A percentile compares a stretch with the other conserved stretches of the same genome.
Conservation (phyloP, 257 asterid genomes). For the Echites panduratus region DNA sequence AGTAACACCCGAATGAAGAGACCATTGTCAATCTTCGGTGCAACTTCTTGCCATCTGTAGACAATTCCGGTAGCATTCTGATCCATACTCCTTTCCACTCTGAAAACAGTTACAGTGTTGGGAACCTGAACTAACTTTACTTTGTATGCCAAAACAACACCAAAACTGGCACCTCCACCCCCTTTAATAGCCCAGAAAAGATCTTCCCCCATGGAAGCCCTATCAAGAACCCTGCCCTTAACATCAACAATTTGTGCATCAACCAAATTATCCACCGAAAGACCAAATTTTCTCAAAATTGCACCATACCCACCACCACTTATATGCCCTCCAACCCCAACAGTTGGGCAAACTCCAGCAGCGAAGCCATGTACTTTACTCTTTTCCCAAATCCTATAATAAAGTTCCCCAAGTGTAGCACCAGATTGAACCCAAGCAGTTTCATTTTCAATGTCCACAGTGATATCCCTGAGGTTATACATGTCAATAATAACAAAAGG, state of each 20-base stretch:
- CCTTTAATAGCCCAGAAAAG: slow-evolving; percentile 28
- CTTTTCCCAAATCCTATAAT: slow-evolving; percentile 10
- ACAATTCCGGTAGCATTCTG: slow-evolving; percentile 9
- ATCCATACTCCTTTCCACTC: neutral
- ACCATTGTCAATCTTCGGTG: slow-evolving; percentile 10
- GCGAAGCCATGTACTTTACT: slow-evolving; percentile 1
- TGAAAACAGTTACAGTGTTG: slow-evolving; percentile 8
- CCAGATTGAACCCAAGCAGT: slow-evolving; percentile 3
- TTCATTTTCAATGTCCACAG: neutral
- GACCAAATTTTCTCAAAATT: slow-evolving; percentile 20
- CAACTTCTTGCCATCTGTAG: slow-evolving; percentile 13
- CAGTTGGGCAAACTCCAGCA: slow-evolving; percentile 8
- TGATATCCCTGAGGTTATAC: neutral
- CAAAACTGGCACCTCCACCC: slow-evolving; percentile 22
- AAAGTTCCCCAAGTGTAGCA: slow-evolving; percentile 1
- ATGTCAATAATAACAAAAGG: slow-evolving; percentile 5
- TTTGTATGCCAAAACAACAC: slow-evolving; percentile 15
- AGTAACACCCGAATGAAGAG: slow-evolving; percentile 22
- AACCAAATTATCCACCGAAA: slow-evolving; percentile 34
- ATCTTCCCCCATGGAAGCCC: slow-evolving; percentile 43
- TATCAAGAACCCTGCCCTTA: slow-evolving; percentile 31
- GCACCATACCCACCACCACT: slow-evolving; percentile 24
- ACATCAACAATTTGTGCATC: slow-evolving; percentile 39
- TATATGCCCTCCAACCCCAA: slow-evolving; percentile 12
- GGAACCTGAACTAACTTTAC: slow-evolving; percentile 13